phyloP scores from a whole-genome alignment of 495 filamentous ascomycete genomes.

The Daldinia decipiens region DNA sequence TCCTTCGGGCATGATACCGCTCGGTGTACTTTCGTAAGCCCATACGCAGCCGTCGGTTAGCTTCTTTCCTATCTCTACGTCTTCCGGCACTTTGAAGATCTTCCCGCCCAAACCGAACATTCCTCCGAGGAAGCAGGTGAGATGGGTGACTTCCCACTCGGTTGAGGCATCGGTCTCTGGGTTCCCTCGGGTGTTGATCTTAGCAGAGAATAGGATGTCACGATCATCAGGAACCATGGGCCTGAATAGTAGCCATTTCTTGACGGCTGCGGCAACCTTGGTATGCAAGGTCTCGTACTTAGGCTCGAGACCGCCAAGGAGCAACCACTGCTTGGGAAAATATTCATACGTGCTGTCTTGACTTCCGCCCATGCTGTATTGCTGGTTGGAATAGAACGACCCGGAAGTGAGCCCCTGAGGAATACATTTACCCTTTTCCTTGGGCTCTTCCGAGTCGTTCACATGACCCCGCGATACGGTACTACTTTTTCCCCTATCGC shows the following conservation, averaged over 20 bases:
- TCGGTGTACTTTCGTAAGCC: slow-evolving; percentile 83
- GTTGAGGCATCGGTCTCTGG: slow-evolving; percentile 54
- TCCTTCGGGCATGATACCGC: slow-evolving; percentile 91
- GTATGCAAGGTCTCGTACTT: slow-evolving; percentile 88
- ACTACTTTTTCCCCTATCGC: slow-evolving; percentile 5
- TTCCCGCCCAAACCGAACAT: slow-evolving; percentile 93
- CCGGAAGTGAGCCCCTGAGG: slow-evolving; percentile 61
- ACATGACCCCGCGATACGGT: not conserved
- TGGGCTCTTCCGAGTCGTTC: slow-evolving; percentile 28
- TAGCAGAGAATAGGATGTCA: slow-evolving; percentile 79
- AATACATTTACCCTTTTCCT: slow-evolving; percentile 59
- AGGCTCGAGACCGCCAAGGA: slow-evolving; percentile 82
- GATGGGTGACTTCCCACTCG: slow-evolving; percentile 74
- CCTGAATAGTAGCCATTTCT: slow-evolving; percentile 81
- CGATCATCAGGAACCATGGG: slow-evolving; percentile 81
- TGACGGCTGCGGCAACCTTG: slow-evolving; percentile 72
- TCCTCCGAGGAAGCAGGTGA: slow-evolving; percentile 90
- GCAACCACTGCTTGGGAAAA: slow-evolving; percentile 80
- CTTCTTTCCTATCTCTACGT: slow-evolving; percentile 82
- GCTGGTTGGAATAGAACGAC: slow-evolving; percentile 47
- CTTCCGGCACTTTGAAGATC: slow-evolving; percentile 79
- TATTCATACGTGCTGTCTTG: slow-evolving; percentile 97
- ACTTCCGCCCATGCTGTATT: slow-evolving; percentile 75
- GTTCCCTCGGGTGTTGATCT: slow-evolving; percentile 51
- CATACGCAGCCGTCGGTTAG: slow-evolving; percentile 94